A percentile compares a stretch with the other conserved stretches of the same genome.
These are phyloP conservation scores for Botrytis hyacinthi DNA, from an alignment of 2,329 filamentous ascomycete genomes.

Conservation along the genomic window DNA sequence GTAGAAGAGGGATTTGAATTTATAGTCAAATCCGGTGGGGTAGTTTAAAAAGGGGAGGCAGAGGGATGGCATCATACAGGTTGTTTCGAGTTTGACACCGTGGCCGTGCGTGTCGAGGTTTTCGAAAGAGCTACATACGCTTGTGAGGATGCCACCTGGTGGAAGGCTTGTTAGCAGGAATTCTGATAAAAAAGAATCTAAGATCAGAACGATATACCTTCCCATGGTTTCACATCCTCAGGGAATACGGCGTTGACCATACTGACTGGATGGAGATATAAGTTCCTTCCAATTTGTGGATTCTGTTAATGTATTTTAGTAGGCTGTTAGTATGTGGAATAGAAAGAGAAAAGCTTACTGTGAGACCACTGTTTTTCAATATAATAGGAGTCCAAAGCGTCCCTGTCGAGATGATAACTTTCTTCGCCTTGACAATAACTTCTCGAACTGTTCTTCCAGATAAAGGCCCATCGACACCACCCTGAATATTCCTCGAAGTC, in stretches of 20 bases:
- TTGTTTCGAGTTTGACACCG: conserved; percentile 76
- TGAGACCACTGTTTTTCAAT: conserved; percentile 73
- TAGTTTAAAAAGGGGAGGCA: conserved; percentile 64
- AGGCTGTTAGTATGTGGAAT: not conserved
- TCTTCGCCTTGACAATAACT: conserved; percentile 73
- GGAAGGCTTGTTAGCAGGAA: conserved; percentile 1
- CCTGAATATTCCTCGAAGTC: conserved; percentile 66
- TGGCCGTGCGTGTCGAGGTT: conserved; percentile 79
- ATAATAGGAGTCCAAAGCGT: conserved; percentile 75
- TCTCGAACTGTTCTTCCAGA: conserved; percentile 53
- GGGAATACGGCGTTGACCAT: conserved; percentile 61
- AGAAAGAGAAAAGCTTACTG: conserved; percentile 42
- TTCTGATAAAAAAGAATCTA: not conserved
- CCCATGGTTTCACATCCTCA: conserved; percentile 68
- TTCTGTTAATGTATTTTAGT: conserved; percentile 48
- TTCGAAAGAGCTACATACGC: conserved; percentile 73
- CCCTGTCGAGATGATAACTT: conserved; percentile 75
- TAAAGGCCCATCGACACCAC: conserved; percentile 52
- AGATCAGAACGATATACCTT: conserved; percentile 38
- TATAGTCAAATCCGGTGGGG: conserved; percentile 67
- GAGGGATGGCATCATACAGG: conserved; percentile 68
- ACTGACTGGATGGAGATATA: conserved; percentile 76
- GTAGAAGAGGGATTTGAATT: conserved; percentile 66
- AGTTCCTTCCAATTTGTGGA: conserved; percentile 74
- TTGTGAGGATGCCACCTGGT: conserved; percentile 68